Conservation (phyloP, 2,329 filamentous ascomycete genomes). For the Atkinsonella hypoxylon region DNA sequence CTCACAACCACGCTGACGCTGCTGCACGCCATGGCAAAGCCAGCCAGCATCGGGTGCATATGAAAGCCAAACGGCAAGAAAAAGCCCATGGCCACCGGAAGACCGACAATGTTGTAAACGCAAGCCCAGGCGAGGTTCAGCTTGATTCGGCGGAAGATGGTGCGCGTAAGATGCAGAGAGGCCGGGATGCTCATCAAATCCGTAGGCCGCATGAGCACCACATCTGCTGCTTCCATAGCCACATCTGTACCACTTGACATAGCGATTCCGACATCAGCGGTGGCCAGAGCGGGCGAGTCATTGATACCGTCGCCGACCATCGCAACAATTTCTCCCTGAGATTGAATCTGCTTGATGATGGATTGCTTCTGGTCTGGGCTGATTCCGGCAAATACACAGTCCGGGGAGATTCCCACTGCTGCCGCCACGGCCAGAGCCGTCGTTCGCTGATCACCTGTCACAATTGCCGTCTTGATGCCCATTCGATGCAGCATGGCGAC, state of each 20-base stretch:
- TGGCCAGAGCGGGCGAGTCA: constrained; percentile 88
- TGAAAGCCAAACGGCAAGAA: constrained; percentile 83
- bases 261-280: constrained; percentile 85
- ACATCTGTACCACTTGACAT: constrained; percentile 90
- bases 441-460: constrained; percentile 81
- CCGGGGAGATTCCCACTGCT: constrained; percentile 64
- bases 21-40: constrained; percentile 84
- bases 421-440: constrained; percentile 76
- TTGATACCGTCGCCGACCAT: constrained; percentile 99
- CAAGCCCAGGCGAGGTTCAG: constrained; percentile 88
- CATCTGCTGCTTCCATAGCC: constrained; percentile 91
- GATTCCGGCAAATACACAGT: constrained; percentile 75
- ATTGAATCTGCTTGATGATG: constrained; percentile 69
- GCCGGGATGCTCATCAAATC: constrained; percentile 90
- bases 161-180: constrained; percentile 65
- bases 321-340: constrained; percentile 63
- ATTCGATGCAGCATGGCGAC: constrained; percentile 74
- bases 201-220: constrained; percentile 88
- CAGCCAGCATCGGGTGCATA: constrained; percentile 87
- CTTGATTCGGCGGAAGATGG: constrained; percentile 88
- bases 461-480: constrained; percentile 78
- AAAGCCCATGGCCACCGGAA: constrained; percentile 94
- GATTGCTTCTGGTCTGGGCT: constrained; percentile 84
- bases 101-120: constrained; percentile 78
- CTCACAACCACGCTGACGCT: constrained; percentile 83